Base-by-base conservation (phyloP, 2,329 filamentous ascomycete species). In the Fusarium continuum region DNA sequence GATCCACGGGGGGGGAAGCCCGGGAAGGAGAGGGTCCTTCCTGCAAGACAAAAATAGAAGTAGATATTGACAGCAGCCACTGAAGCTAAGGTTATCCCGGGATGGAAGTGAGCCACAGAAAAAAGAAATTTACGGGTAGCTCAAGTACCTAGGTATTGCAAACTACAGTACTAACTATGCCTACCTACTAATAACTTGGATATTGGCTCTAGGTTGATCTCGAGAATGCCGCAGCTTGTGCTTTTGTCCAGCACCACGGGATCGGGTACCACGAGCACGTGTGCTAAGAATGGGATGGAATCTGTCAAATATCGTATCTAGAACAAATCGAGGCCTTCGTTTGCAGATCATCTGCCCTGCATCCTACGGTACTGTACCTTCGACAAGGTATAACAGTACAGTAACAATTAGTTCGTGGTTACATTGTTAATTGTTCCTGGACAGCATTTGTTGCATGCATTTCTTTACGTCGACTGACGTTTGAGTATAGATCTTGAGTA, bases 211-310 rank as follows among this genome's bases (percentile, higher is more conserved):
- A 56, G 34, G 48, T 49, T 28, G 19, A 34, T 8, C 43, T 58
- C 17, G 14, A 48, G 28, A 17, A 39, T 39, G 25, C 25, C n/a
- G n/a, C n/a, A 44, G 11, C 34, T 35, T 16, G 28, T 20, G 20
- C 47, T 25, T 40, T 51, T 65, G 48, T 61, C 61, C 54, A 61
- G 44, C 39, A 52, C 57, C 64, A 56, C 47, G 45, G 51, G 61
- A 64, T 61, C 58, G 52, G 59, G 46, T 48, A 39, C 13, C 22
- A 36, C 23, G 17, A 36, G 66, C 66, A 68, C 66, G 61, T 69
- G 64, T 55, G 53, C 11, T 9, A 23, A 41, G 38, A 28, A 41
- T 36, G 11, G n/a, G 35, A 20, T 25, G 20, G 20, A 32, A 54
- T 36, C 55, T 41, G 39, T 59, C 39, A 44, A 48, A 38, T 60